phyloP scores from a whole-genome alignment of 768 basidiomycete genomes.

The Lentinula sp. region DNA sequence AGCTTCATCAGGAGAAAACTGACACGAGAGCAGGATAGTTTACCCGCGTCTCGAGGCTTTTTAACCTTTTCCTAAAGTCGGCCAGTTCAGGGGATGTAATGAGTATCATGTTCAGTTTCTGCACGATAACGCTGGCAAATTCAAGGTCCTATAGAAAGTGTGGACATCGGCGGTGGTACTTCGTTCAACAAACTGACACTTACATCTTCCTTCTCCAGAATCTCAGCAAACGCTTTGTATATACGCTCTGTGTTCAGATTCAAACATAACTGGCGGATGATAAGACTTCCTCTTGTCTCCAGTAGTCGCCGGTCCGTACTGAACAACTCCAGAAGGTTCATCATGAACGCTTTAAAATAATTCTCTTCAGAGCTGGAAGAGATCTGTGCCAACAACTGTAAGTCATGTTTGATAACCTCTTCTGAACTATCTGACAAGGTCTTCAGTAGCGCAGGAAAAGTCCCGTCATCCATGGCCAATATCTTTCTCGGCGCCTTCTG shows the following conservation, averaged over 20 bases:
- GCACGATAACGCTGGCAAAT: conserved; percentile 95
- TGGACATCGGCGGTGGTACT: background rate
- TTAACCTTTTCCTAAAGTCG: conserved; percentile 89
- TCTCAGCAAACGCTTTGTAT: conserved; percentile 93
- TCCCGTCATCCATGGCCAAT: conserved; percentile 92
- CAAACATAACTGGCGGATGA: conserved; percentile 90
- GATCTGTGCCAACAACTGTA: conserved; percentile 95
- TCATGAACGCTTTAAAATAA: conserved; percentile 95
- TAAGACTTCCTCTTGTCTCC: conserved; percentile 89
- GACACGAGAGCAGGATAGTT: conserved; percentile 16
- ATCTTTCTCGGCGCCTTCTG: conserved; percentile 97
- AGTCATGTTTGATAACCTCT: conserved; percentile 95
- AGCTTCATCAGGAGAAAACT: background rate
- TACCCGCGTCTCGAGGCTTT: conserved; percentile 90
- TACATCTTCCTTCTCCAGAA: conserved; percentile 97
- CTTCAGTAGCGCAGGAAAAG: conserved; percentile 92
- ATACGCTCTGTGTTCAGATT: conserved; percentile 94
- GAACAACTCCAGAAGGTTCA: conserved; percentile 89
- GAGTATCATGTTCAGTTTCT: conserved; percentile 94
- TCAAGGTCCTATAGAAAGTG: conserved; percentile 71
- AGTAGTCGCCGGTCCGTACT: conserved; percentile 88
- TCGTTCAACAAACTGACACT: conserved; percentile 12
- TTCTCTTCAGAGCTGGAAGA: conserved; percentile 92
- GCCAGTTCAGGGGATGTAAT: conserved; percentile 95
- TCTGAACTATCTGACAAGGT: conserved; percentile 95